Conservation (phyloP, 768 basidiomycete genomes). For the Lenzites betulinus region DNA sequence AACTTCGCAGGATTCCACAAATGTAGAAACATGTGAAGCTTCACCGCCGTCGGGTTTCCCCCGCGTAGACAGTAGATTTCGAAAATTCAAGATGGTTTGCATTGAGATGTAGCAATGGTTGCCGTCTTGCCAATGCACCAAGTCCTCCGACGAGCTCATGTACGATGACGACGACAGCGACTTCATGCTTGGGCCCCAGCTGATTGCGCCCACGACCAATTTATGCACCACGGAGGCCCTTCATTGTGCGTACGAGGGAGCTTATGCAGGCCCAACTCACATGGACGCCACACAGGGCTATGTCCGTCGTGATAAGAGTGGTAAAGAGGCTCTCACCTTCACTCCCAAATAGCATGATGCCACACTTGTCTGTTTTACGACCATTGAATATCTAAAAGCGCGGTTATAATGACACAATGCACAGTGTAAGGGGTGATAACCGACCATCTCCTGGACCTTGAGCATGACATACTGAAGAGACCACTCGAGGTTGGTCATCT, state of each 20-base stretch:
- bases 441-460: slow-evolving; percentile 90
- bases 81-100: no score
- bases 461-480: slow-evolving; percentile 85
- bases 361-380: slow-evolving; percentile 92
- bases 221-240: slow-evolving; percentile 26
- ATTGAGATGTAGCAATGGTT: no score
- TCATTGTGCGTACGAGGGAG: slow-evolving; percentile 25
- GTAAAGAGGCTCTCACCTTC: slow-evolving; percentile 52
- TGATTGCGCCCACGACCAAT: slow-evolving; percentile 21
- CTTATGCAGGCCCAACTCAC: no score
- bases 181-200: slow-evolving; percentile 26
- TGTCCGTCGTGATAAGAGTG: background rate
- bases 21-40: no score
- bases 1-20: no score
- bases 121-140: no score
- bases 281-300: no score
- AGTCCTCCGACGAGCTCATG: slow-evolving; percentile 23
- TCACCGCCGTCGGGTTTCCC: no score
- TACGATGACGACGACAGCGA: slow-evolving; percentile 19
- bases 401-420: no score
- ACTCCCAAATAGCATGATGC: slow-evolving; percentile 86
- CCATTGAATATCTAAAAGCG: slow-evolving; percentile 95
- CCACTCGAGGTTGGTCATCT: slow-evolving; percentile 82
- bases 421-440: background rate
- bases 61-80: no score